Conservation (phyloP, 129 eudicot species). For the Chrysanthemum lavandulifolium region DNA sequence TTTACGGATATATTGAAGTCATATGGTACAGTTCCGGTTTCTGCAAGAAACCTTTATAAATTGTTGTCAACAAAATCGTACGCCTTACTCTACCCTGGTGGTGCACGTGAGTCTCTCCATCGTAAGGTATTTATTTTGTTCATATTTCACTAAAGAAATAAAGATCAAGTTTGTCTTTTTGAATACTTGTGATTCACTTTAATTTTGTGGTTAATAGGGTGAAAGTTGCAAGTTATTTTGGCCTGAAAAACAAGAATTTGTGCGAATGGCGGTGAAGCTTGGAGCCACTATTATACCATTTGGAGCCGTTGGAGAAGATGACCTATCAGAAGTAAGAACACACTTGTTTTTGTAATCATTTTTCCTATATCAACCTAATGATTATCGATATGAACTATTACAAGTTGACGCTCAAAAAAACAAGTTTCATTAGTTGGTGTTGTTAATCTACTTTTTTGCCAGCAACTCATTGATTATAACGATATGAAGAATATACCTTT, state of each 20-base stretch:
- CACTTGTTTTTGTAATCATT: not conserved
- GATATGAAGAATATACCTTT: conserved; percentile 32
- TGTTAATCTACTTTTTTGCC: conserved; percentile 5
- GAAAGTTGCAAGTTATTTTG: conserved; percentile 32
- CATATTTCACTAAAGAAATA: not conserved
- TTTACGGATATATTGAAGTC: conserved; percentile 10
- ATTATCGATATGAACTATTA: not conserved
- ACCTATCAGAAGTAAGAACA: conserved; percentile 29
- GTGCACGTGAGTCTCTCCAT: conserved; percentile 38
- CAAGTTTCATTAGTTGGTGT: conserved; percentile 12
- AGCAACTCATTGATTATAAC: conserved; percentile 31
- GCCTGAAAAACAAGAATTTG: conserved; percentile 38
- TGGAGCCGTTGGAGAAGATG: conserved; percentile 36
- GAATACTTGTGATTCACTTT: not conserved
- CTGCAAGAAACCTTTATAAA: conserved; percentile 27
- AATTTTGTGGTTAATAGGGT: conserved; percentile 28
- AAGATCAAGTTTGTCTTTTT: not conserved
- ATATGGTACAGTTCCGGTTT: conserved; percentile 33
- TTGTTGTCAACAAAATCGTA: conserved; percentile 27
- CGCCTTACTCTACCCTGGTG: conserved; percentile 36
- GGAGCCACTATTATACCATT: conserved; percentile 39
- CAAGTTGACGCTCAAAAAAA: conserved; percentile 1
- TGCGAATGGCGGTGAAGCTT: conserved; percentile 36
- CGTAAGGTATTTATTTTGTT: conserved; percentile 25
- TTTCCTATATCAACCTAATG: not conserved